Evolutionary conservation across 768 basidiomycete genomes (phyloP).

Genomic region (Mycena albidolilacea): DNA sequence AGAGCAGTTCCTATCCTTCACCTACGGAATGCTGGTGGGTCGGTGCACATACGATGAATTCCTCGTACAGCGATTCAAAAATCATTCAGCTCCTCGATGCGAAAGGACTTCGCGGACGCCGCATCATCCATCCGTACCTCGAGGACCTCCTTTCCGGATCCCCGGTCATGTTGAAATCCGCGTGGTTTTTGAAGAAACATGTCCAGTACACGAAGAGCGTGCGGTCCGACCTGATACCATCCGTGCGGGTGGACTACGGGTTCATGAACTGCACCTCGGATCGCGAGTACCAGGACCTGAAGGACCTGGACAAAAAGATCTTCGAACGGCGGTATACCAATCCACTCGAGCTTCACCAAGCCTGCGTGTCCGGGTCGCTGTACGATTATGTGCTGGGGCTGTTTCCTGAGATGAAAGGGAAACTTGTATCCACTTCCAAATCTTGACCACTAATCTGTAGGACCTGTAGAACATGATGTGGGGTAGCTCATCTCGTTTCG

Average conservation of each 20-base stretch:
- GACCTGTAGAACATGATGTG: too few relatives aligned
- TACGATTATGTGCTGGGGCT: conserved; percentile 44
- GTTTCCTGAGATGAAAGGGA: conserved; percentile 42
- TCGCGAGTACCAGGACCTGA: conserved; percentile 46
- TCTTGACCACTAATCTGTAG: background rate
- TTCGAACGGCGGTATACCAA: conserved; percentile 45
- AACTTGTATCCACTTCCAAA: conserved; percentile 47
- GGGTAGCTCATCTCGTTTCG: too few relatives aligned
- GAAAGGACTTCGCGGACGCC: conserved; percentile 35
- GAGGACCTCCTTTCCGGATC: conserved; percentile 45
- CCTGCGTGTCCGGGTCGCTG: conserved; percentile 50
- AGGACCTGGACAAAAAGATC: conserved; percentile 50
- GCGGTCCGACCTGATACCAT: conserved; percentile 24
- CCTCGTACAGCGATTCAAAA: conserved; percentile 42
- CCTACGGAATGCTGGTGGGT: conserved; percentile 45
- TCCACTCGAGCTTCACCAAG: conserved; percentile 54
- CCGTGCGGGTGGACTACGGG: conserved; percentile 51
- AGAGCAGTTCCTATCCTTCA: conserved; percentile 22
- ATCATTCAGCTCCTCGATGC: conserved; percentile 48
- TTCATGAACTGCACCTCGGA: conserved; percentile 51
- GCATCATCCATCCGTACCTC: conserved; percentile 38
- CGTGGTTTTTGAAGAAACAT: conserved; percentile 56
- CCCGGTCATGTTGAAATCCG: conserved; percentile 44
- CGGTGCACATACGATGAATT: conserved; percentile 56
- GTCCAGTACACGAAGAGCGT: conserved; percentile 30